Base-by-base conservation (phyloP, 495 filamentous ascomycete species). In the Bombardia bombarda region DNA sequence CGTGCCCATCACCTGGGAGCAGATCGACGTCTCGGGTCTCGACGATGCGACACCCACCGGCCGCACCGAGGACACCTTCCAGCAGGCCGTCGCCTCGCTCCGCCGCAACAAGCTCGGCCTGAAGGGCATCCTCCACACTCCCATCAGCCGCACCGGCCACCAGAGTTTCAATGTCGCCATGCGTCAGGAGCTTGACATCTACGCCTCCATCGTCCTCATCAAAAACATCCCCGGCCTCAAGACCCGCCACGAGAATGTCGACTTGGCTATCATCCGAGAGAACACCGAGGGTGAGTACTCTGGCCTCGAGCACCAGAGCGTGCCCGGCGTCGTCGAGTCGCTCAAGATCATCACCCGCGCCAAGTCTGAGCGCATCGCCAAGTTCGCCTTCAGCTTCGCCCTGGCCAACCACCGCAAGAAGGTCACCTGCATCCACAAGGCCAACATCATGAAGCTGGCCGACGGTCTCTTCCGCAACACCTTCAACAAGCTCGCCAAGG, bases 211-310 rank as follows among this genome's bases (percentile, higher is more conserved):
- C 61, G 87, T 88, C 49, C 78, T 97, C 41, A 86, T 98, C 75
- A 97, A 97, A 79, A 98, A 97, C 73, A 97, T 98, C 61, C 92
- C 92, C 46, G 92, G 92, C 45, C 96, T 97, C 73, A 65, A 93
- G 68, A 97, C 93, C 39, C 88, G 92, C 58, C 92, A 98, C 74
- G 82, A 94, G 57, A 78, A 90, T 62, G 85, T 98, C 64, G 93
- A 98, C 62, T 78, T 98, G 43, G 94, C 88, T 79, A 95, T 98
- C 65, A 95, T 98, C 67, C 92, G 92, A 68, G 92, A 98, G 75
- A 98, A 98, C 73, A 98, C 92, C 62, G 92, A 98, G 74, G 92
- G 92, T 57, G 92, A 98, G 77, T 98, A 98, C 74, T 94, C 87
- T 32, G 92, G 92, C 34, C 78, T 98, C 39, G 92, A 98, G 75